Conservation (phyloP, 805 yeast genomes). For the Allodekkera sacchari region DNA sequence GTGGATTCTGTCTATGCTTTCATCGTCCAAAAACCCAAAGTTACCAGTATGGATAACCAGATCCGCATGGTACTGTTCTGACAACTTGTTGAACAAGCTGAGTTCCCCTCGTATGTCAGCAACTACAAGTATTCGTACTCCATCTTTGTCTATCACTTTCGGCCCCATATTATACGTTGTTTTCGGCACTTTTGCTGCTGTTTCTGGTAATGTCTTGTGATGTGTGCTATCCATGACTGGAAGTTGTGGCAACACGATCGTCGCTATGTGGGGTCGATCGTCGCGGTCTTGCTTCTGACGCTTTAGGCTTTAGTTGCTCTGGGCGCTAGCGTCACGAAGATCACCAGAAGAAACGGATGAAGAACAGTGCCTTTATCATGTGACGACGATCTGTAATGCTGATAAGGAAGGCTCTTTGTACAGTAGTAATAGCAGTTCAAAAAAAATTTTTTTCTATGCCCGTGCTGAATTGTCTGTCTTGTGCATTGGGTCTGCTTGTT, state of each 20-base stretch:
- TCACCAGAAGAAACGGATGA: too few species aligned
- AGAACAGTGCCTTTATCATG: too few species aligned
- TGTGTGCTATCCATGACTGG: constrained; percentile 88
- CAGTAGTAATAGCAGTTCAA: too few species aligned
- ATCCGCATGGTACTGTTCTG: constrained; percentile 37
- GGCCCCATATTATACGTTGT: constrained; percentile 2
- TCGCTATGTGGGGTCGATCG: constrained; percentile 70
- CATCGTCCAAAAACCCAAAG: constrained; percentile 65
- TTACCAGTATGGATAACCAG: constrained; percentile 66
- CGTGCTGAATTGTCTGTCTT: too few species aligned
- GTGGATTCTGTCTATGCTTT: constrained; percentile 44
- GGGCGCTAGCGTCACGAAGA: too few species aligned
- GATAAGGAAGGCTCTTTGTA: too few species aligned
- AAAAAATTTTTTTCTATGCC: too few species aligned
- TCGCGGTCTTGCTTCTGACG: too few species aligned
- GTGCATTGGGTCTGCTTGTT: too few species aligned
- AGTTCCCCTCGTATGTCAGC: constrained; percentile 54
- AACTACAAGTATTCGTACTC: constrained; percentile 17
- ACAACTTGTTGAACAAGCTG: constrained; percentile 40
- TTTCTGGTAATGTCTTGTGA: constrained; percentile 65
- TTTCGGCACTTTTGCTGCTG: constrained; percentile 53
- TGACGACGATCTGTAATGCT: too few species aligned
- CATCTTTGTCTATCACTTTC: constrained; percentile 14
- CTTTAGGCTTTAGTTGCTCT: too few species aligned
- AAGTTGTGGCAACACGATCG: constrained; percentile 81